Conservation (phyloP, 2,329 filamentous ascomycete genomes). For the Trichophyton simii region DNA sequence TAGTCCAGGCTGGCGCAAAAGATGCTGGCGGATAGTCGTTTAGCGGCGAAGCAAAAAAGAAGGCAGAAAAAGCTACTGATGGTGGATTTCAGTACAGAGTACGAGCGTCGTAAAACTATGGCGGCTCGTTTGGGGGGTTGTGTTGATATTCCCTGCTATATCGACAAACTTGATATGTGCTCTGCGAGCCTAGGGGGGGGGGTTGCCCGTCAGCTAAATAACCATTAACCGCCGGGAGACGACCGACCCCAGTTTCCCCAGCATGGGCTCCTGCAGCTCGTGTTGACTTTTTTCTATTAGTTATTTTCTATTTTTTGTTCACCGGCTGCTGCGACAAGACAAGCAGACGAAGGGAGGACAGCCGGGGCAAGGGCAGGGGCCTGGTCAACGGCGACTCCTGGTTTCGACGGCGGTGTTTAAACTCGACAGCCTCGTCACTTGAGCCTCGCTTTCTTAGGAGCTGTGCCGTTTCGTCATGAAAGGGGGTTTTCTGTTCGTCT, state of each 20-base stretch:
- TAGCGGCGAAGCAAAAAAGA: neutral
- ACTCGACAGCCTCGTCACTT: neutral
- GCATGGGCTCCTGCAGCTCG: slow-evolving; percentile 1
- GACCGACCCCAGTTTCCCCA: slow-evolving; percentile 1
- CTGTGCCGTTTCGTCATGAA: neutral
- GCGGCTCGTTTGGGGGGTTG: neutral
- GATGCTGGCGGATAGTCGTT: neutral
- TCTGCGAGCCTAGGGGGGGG: neutral
- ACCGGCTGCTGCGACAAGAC: neutral
- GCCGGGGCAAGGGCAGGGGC: neutral
- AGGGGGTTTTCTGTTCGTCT: no score
- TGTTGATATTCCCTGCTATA: neutral
- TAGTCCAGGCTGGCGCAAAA: neutral
- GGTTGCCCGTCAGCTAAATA: neutral
- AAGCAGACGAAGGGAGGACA: neutral
- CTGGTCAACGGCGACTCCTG: neutral
- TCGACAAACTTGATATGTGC: neutral
- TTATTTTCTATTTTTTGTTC: neutral
- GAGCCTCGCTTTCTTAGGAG: neutral
- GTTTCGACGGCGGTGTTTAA: neutral
- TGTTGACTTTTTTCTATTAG: neutral
- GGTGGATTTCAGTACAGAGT: no score
- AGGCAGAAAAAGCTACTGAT: neutral
- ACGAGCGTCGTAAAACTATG: neutral
- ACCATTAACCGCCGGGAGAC: slow-evolving; percentile 1